These are phyloP conservation scores for Pilasporangium apinafurcum DNA, from an alignment of 352 stramenopile species.

Conservation along the genomic window DNA sequence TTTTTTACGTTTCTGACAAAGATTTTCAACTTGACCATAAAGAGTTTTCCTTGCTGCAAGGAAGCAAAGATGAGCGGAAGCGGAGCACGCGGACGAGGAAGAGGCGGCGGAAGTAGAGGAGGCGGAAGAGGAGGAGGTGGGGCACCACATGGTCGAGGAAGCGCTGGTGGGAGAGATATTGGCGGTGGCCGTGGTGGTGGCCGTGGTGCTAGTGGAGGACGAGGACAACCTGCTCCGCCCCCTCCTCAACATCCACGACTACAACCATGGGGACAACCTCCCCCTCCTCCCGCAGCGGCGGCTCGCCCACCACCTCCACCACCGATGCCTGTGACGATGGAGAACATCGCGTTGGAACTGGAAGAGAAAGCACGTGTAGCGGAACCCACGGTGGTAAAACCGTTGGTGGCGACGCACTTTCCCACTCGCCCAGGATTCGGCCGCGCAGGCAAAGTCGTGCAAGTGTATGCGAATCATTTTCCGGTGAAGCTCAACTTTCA, in stretches of 20 bases:
- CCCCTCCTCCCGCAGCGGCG: neutral
- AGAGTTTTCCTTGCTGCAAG: too few species aligned
- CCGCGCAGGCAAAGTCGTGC: constrained; percentile 24
- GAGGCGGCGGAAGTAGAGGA: neutral
- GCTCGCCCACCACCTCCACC: neutral
- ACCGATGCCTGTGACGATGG: neutral
- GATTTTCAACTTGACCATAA: too few species aligned
- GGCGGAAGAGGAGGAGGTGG: constrained; percentile 5
- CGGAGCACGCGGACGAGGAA: neutral
- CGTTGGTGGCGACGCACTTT: constrained; percentile 33
- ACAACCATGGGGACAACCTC: neutral
- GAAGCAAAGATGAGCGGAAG: neutral
- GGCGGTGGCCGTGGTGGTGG: constrained; percentile 5
- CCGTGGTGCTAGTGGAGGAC: constrained; percentile 1
- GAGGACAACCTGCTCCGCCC: neutral
- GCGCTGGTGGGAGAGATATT: constrained; percentile 5
- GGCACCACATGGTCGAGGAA: neutral
- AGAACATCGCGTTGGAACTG: constrained; percentile 13
- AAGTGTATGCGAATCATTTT: constrained; percentile 62
- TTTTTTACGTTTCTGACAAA: too few species aligned
- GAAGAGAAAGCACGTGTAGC: constrained; percentile 30
- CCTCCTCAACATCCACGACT: neutral
- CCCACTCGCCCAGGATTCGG: constrained; percentile 54
- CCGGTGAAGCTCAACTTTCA: constrained; percentile 36
- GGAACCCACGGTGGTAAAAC: constrained; percentile 18